Base-by-base conservation (phyloP, 2,329 filamentous ascomycete species). In the Hymenoscyphus fraxineus region DNA sequence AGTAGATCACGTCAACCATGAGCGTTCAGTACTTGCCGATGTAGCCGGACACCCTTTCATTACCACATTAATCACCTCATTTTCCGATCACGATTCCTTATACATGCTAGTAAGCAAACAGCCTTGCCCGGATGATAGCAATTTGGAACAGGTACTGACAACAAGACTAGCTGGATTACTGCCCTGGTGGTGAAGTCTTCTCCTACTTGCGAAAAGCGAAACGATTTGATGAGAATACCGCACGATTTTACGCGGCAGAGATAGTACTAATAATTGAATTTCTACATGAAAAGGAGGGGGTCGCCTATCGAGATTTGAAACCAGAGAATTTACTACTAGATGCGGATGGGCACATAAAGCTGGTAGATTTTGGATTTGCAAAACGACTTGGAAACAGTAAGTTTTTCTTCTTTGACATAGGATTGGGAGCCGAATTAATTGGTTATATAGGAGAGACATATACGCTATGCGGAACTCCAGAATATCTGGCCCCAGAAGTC, bases 361-460 rank as follows among this genome's bases (percentile, higher is more conserved):
- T 94, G 59, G 91, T 94, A 4, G 91, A 94, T 76, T 94, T 94
- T 79, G 91, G 91, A 12, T 94, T 94, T 74, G 91, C 91, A 56
- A 94, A 94, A 81, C 86, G 89, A 67, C 82, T 94, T 31, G 88
- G 90, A 40, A 81, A 82, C 67, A 78, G 82, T 83, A 73, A 73
- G 78, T 61, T 66, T 38, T 44, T 16, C 58, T 38, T 47, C 10
- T 13, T 51, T 9, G 9, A 27, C n/a, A 58, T 61, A 27, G 61
- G 27, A 41, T 22, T 66, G 58, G 67, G 61, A 71, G 62, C 35
- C 55, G 63, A 41, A 61, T 57, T 68, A 51, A 51, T 22, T n/a
- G 7, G 44, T 4, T 12, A 22, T 27, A 51, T 69, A 82, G 81
- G 81, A 73, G 90, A 93, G 78, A 93, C 91, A 6, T 94, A 93